Base-by-base conservation (phyloP, 2,329 filamentous ascomycete genomes). In the Ascosphaera aggregata region DNA sequence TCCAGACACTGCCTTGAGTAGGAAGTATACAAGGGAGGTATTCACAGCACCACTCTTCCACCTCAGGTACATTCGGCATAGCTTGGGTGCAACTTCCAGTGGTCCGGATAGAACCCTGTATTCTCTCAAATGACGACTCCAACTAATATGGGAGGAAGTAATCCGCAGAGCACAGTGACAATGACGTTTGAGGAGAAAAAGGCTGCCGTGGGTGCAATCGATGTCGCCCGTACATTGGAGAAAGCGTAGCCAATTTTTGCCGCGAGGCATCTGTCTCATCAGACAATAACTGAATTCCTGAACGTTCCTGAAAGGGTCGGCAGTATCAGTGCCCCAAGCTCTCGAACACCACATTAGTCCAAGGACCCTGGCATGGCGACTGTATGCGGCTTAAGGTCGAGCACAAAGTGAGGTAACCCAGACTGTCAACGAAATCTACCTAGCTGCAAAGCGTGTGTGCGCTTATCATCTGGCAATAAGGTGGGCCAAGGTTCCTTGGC, bases 81-180 rank as follows among this genome's bases (percentile, higher is more conserved):
- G 53, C 49, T 39, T 50, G 51, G 22, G 51, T 50, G 45, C 58
- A n/a, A 59, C 45, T 60, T 57, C 57, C 54, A 61, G 41, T 59
- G 61, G 16, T 46, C 53, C 4, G 56, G 57, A 44, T 56, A 59
- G 56, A 53, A 60, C 9, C 56, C 55, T 17, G 55, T 49, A 32
- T 40, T 53, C 40, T 60, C 58, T 59, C 55, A 62, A 48, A 60
- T 57, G 39, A 63, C 50, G 15, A 63, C 45, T 4, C 52, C 49
- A 1, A 32, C 30, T 4, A 32, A 5, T 3, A 32, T 7, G 4
- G 30, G 5, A 7, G 5, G 5, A n/a, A 32, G 4, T 5, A n/a
- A n/a, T 45, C 41, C 39, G 46, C 24, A 31, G 43, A 16, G 46
- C 35, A 43, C 41, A 18, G 41, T 45, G 40, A 38, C 42, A 18